phyloP scores from a whole-genome alignment of 352 stramenopile genomes.

The Globisporangium splendens region DNA sequence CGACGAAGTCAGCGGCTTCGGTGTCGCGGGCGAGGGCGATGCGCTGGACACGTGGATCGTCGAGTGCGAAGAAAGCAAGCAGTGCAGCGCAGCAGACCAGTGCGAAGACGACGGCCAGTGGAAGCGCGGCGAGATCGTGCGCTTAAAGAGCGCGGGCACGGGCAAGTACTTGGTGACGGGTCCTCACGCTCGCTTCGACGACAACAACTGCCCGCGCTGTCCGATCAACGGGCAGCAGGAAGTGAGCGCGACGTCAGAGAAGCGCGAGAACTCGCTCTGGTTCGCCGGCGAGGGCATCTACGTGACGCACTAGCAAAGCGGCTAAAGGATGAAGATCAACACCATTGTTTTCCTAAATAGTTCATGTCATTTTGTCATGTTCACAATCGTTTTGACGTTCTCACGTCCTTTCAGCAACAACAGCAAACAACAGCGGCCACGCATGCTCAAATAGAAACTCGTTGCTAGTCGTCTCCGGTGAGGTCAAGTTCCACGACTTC shows the following conservation, averaged over 20 bases:
- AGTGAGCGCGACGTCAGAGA: conserved; percentile 55
- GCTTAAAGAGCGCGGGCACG: conserved; percentile 53
- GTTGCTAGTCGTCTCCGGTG: background rate
- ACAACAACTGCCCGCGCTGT: conserved; percentile 77
- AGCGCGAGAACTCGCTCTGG: conserved; percentile 60
- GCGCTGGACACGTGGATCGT: conserved; percentile 67
- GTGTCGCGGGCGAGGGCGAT: conserved; percentile 76
- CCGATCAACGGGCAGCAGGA: conserved; percentile 87
- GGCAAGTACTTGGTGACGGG: conserved; percentile 52
- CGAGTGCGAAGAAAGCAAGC: conserved; percentile 67
- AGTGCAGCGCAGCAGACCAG: conserved; percentile 63
- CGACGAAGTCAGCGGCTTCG: conserved; percentile 77
- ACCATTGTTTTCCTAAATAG: conserved; percentile 1
- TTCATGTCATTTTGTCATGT: background rate
- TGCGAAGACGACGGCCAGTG: conserved; percentile 72
- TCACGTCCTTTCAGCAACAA: background rate
- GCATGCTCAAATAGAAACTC: no score
- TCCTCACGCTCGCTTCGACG: conserved; percentile 52
- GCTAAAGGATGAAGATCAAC: background rate
- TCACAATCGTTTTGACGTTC: background rate
- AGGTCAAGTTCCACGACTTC: conserved; percentile 51
- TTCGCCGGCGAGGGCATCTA: conserved; percentile 84
- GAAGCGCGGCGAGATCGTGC: conserved; percentile 74
- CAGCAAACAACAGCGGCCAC: no score
- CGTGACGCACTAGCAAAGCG: conserved; percentile 40